Evolutionary conservation across 1,284 basidiomycete genomes (phyloP), one percentile per base, ranked within the genome.

Genomic region (Rhizoctonia solani): DNA sequence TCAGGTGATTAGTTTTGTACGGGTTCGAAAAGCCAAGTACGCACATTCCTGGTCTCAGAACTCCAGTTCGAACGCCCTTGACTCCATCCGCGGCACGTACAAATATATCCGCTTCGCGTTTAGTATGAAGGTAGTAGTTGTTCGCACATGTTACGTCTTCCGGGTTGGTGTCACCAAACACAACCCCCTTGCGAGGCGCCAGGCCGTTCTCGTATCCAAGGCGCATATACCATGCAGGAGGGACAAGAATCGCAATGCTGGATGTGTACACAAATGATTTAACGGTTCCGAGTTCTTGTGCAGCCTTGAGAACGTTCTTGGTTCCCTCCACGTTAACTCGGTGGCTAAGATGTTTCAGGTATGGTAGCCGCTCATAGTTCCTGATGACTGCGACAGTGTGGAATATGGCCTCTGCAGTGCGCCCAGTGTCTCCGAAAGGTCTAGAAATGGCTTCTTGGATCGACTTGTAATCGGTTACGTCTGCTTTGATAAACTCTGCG

Each of bases 341-440:
- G 21, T 63, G 49, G 19, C 59, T 41, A 21, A 63, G 59, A 49
- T 63, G 59, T 14, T 63, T 63, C 19, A 63, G 14, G 37, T 63
- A 63, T 41, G 59, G 32, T 5, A 63, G 44, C 21, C 59, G 47
- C 21, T 63, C 59, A 32, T 47, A 53, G 16, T 52, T 25, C 1
- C 59, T 39, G 25, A 63, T 63, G 16, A 63, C 25, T 13, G 46
- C 59, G 27, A 53, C 59, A 39, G 47, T 52, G 30, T 63, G 59
- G 21, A 63, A 52, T 21, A 63, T 27, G 11, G 53, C 59, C 34
- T 63, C 30, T 27, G 59, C 59, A 1, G 59, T 63, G 3, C 47
- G 23, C 9, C 59, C 59, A 1, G 59, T 41, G 27, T 53, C 23
- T 3, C 59, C 47, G 30, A 63, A 63, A 5, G 59, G 59, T 2